Percentiles rank a stretch among this genome's conserved stretches.
Conservation (phyloP, 2,329 filamentous ascomycete genomes). For the Didymella sp. region DNA sequence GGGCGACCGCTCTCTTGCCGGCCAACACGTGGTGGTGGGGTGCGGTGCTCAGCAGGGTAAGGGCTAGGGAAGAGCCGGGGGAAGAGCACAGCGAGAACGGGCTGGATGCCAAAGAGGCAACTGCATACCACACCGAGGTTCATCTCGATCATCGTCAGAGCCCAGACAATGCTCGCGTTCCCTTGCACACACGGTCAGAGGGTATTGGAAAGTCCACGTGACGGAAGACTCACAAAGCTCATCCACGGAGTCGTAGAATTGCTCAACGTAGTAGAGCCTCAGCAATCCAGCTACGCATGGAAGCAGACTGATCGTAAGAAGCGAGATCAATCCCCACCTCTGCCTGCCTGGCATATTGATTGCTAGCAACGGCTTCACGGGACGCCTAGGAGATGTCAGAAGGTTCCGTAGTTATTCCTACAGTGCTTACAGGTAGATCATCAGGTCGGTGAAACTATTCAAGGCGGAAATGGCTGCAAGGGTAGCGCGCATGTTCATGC, state of each 20-base stretch:
- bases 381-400: conserved; percentile 26
- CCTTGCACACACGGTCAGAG: conserved; percentile 20
- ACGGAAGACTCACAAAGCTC: conserved; percentile 36
- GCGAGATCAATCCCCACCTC: conserved; percentile 35
- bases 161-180: conserved; percentile 34
- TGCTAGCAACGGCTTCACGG: conserved; percentile 36
- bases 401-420: no score
- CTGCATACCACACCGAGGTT: conserved; percentile 43
- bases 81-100: conserved; percentile 39
- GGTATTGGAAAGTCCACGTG: no score
- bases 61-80: conserved; percentile 31
- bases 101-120: conserved; percentile 43
- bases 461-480: conserved; percentile 37
- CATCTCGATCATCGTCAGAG: conserved; percentile 34
- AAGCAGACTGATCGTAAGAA: conserved; percentile 37
- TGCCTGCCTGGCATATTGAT: conserved; percentile 39
- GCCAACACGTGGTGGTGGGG: neutral
- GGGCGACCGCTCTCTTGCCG: neutral
- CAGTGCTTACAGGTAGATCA: conserved; percentile 36
- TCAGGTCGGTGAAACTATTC: conserved; percentile 41
- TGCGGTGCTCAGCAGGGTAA: neutral
- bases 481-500: conserved; percentile 36
- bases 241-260: conserved; percentile 38
- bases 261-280: conserved; percentile 39
- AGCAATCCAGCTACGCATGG: conserved; percentile 40